A percentile compares a stretch with the other conserved stretches of the same genome.
Conservation (phyloP, 2,329 filamentous ascomycete species). For the Aspergillus persii region DNA sequence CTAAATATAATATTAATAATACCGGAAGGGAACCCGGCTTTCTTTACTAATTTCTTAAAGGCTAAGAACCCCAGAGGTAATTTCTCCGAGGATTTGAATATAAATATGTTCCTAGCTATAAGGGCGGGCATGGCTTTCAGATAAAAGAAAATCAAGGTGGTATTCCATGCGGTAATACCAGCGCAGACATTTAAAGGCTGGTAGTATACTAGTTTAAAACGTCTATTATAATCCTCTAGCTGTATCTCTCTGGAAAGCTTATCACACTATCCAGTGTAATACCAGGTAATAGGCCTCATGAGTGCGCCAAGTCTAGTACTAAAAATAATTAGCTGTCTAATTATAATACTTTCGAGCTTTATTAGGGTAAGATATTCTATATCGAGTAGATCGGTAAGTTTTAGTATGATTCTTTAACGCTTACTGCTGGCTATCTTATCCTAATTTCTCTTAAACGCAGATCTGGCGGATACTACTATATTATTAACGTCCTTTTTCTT, state of each 20-base stretch:
- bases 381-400: not conserved
- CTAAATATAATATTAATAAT: conserved; percentile 58
- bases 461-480: not conserved
- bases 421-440: not conserved
- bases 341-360: too few species aligned
- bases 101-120: conserved; percentile 66
- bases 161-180: conserved; percentile 1
- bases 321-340: too few species aligned
- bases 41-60: conserved; percentile 36
- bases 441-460: not conserved
- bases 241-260: conserved; percentile 11
- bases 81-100: conserved; percentile 63
- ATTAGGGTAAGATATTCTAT: not conserved
- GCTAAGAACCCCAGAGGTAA: conserved; percentile 39
- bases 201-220: conserved; percentile 7
- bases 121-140: conserved; percentile 60
- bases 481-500: not conserved
- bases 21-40: conserved; percentile 54
- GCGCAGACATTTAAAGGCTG: conserved; percentile 21
- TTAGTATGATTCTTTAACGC: not conserved
- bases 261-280: conserved; percentile 12
- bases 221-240: conserved; percentile 12
- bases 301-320: too few species aligned
- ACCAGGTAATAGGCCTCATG: not conserved
- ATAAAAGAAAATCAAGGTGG: conserved; percentile 29